Evolutionary conservation across 73 alveolate species (phyloP), one percentile per base, ranked within the genome.

Genomic region (Paramecium biaurelia): DNA sequence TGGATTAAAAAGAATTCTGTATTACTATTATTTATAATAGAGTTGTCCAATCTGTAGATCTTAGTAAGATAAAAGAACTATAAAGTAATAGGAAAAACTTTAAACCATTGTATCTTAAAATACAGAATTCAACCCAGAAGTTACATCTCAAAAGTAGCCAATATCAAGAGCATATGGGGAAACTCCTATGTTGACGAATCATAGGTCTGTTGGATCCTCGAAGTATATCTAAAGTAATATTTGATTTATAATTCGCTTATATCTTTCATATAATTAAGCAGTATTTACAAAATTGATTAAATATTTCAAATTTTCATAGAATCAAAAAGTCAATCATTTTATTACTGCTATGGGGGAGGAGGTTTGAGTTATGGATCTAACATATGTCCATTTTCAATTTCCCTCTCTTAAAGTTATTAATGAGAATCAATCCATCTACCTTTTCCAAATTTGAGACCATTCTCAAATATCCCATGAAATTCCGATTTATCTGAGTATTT

Each of bases 1-100:
- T 86, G 93, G 93, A 41, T 86, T 86, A 63, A 86, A 38, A 63
- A 59, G 20, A 57, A 86, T 86, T 53, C 34, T 21, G 93, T 85
- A 85, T 15, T 26, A 45, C 2, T 24, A 5, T 15, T 21, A 5
- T 15, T 0, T 34, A 72, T 72, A 15, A 72, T 34, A 72, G 86
- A 72, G n/a, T 72, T 72, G 86, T 35, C 86, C 86, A 34, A 72
- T 30, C 21, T 72, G 86, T 72, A 11, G 86, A 72, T 72, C 56
- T 2, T 1, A 7, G 1, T 72, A 35, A 38, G 86, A 72, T 72
- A 72, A 23, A 21, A 15, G n/a, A 72, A 72, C 86, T 10, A 72
- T 72, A 18, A 53, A 53, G 15, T 15, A n/a, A 72, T n/a, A 72
- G 35, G 86, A 53, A 53, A 53, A 53, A 53, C 68, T 53, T 0